These are phyloP conservation scores for Herpotrichia juniperi DNA, from an alignment of 2,329 filamentous ascomycete genomes.

Conservation along the genomic window DNA sequence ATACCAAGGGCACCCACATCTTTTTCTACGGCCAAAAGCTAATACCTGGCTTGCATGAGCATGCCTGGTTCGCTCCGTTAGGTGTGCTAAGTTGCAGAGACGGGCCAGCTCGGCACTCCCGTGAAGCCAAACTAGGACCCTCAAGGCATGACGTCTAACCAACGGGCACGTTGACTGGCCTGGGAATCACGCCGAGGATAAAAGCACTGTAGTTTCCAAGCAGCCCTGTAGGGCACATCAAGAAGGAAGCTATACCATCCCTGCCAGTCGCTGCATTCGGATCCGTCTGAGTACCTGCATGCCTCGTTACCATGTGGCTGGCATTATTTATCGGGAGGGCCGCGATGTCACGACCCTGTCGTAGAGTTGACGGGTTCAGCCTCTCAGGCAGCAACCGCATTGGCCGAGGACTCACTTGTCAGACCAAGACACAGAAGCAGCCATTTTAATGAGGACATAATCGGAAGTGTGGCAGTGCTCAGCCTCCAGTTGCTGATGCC, in stretches of 20 bases:
- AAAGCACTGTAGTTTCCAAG: conserved; percentile 15
- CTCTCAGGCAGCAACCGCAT: conserved; percentile 24
- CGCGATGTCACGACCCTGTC: conserved; percentile 23
- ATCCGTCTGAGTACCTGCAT: conserved; percentile 32
- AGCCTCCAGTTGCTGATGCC: conserved; percentile 27
- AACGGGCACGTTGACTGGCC: conserved; percentile 23
- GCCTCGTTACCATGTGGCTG: conserved; percentile 29
- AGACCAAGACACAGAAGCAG: conserved; percentile 11
- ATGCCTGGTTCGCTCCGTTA: not conserved
- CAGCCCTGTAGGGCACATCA: no score
- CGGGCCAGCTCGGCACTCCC: conserved; percentile 34
- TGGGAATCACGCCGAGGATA: conserved; percentile 10
- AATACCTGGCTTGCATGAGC: not conserved
- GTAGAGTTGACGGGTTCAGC: conserved; percentile 19
- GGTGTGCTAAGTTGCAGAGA: not conserved
- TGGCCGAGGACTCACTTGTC: conserved; percentile 9
- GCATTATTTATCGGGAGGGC: conserved; percentile 30
- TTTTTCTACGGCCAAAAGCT: not conserved
- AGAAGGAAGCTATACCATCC: conserved; percentile 21
- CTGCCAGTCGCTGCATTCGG: conserved; percentile 17
- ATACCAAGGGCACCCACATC: not conserved
- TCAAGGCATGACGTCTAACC: conserved; percentile 29
- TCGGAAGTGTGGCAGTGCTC: conserved; percentile 33
- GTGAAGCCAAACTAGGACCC: conserved; percentile 21
- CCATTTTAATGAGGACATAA: conserved; percentile 15